phyloP scores from a whole-genome alignment of 306 rosid species.

The Carpinus fangiana region DNA sequence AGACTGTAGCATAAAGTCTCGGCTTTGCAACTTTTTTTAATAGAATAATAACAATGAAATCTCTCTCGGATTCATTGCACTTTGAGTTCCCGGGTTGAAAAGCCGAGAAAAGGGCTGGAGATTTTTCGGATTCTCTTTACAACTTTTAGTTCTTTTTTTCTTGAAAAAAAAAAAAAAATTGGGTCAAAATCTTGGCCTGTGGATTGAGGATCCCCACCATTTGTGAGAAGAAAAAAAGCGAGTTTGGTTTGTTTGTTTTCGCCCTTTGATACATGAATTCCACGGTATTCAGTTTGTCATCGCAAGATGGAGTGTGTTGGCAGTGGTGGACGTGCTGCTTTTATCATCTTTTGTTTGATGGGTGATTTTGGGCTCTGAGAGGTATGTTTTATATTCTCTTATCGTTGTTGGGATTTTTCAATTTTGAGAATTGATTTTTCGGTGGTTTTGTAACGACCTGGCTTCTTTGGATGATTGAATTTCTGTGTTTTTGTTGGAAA shows the following conservation, averaged over 20 bases:
- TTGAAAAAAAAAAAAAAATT: background rate
- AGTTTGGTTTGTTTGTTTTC: slow-evolving; percentile 44
- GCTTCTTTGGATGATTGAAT: slow-evolving; percentile 25
- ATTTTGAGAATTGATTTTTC: slow-evolving; percentile 9
- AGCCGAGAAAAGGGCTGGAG: slow-evolving; percentile 22
- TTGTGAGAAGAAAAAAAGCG: slow-evolving; percentile 36
- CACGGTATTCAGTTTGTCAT: slow-evolving; percentile 40
- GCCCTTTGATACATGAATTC: slow-evolving; percentile 38
- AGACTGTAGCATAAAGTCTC: background rate
- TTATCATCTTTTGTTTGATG: slow-evolving; percentile 43
- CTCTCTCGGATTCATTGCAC: slow-evolving; percentile 39
- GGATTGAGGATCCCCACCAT: slow-evolving; percentile 61
- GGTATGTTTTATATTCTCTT: slow-evolving; percentile 39
- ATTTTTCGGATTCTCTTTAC: slow-evolving; percentile 19
- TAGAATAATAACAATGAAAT: slow-evolving; percentile 29
- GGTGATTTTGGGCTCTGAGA: slow-evolving; percentile 40
- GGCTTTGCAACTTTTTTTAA: background rate
- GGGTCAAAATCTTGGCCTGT: slow-evolving; percentile 33
- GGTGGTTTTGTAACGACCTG: background rate
- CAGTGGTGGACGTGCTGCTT: slow-evolving; percentile 54
- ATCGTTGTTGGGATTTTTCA: background rate
- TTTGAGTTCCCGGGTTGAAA: slow-evolving; percentile 16
- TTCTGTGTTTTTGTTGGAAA: slow-evolving; percentile 18
- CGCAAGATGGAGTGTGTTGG: slow-evolving; percentile 39
- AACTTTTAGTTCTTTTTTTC: background rate